phyloP scores from a whole-genome alignment of 2,329 filamentous ascomycete species.

The Xylaria digitata region DNA sequence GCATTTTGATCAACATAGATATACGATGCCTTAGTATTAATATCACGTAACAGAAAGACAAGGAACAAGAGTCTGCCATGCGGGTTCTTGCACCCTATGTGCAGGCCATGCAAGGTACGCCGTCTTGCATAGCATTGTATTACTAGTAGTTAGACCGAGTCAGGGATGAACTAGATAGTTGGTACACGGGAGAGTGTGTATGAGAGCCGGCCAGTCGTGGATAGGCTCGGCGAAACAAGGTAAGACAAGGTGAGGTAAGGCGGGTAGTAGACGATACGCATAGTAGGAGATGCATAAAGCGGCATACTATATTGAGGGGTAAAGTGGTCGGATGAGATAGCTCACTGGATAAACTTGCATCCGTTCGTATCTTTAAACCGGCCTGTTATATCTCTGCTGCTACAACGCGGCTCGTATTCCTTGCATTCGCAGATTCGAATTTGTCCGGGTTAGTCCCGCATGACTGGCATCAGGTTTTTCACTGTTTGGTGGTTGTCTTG shows the following conservation, averaged over 20 bases:
- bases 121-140: slow-evolving; percentile 16
- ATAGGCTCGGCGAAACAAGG: slow-evolving; percentile 4
- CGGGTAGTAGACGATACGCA: not conserved
- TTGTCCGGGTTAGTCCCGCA: not conserved
- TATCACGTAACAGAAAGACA: slow-evolving; percentile 9
- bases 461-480: not conserved
- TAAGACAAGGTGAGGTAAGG: slow-evolving; percentile 1
- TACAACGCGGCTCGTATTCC: slow-evolving; percentile 6
- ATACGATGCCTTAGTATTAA: not conserved
- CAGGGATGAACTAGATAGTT: not conserved
- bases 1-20: not conserved
- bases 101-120: slow-evolving; percentile 11
- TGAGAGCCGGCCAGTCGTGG: not conserved
- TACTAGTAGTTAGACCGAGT: slow-evolving; percentile 9
- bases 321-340: slow-evolving; percentile 14
- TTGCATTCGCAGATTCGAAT: not conserved
- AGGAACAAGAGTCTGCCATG: not conserved
- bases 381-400: slow-evolving; percentile 2
- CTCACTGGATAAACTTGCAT: slow-evolving; percentile 16
- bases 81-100: slow-evolving; percentile 3
- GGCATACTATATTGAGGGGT: slow-evolving; percentile 15
- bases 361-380: slow-evolving; percentile 5
- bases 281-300: slow-evolving; percentile 8
- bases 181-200: slow-evolving; percentile 5
- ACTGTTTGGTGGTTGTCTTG: not conserved